Evolutionary conservation across 345 rosid genomes (phyloP), one percentile per base, ranked within the genome.

Genomic region (Euphorbia pulcherrima): DNA sequence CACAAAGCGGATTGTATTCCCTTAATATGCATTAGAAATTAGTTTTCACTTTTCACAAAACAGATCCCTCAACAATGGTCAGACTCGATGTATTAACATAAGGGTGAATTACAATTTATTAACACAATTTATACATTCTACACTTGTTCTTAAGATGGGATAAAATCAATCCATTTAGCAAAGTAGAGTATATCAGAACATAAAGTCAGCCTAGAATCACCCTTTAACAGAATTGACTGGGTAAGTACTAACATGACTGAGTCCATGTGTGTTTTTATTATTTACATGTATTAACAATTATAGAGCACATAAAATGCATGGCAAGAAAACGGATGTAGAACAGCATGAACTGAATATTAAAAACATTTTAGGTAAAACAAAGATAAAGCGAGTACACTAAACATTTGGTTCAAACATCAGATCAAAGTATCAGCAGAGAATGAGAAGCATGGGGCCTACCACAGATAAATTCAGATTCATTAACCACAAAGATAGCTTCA

Each of bases 401-500:
- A 29, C 1, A 44, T 2, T 1, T 18, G 37, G 28, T 21, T 41
- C 11, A 33, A 44, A 52, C 5, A 40, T 26, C 7, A 20, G 26
- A 55, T 53, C 47, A 50, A 26, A 23, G 14, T 11, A 28, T 41
- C 35, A 24, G 29, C n/a, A 8, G 12, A 40, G 20, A 23, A 17
- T 17, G 11, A 12, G 40, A 14, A 58, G 68, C 21, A 50, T 52
- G 6, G 47, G 64, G 71, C 85, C 30, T 82, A 88, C 96, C 85
- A 17, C 75, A 35, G 81, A 67, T 62, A 64, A 69, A 77, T 77
- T 83, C 62, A 82, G 78, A 84, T 77, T 60, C 72, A 68, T 72
- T 73, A 90, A 78, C 89, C 90, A 87, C 72, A 72, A 69, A 68
- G 84, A 79, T 30, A 92, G 89, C 78, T 86, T 85, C 87, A 82